A percentile compares a stretch with the other conserved stretches of the same genome.
These are phyloP conservation scores for Sphagnum tenellum DNA, from an alignment of 225 moss, liverwort and hornwort species.

Conservation along the genomic window DNA sequence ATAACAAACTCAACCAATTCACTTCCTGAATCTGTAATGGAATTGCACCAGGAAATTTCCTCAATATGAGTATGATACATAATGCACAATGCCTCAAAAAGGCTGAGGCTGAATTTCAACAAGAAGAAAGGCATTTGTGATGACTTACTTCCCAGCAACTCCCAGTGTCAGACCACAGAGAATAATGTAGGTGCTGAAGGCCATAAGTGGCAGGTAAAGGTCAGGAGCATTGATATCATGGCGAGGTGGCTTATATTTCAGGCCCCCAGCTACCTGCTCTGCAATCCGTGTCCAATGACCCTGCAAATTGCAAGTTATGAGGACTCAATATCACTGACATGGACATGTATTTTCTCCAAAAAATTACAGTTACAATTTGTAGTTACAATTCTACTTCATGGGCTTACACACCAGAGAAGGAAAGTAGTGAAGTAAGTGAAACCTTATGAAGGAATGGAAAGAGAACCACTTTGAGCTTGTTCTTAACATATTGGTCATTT, in stretches of 20 bases:
- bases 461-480: constrained; percentile 91
- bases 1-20: no score
- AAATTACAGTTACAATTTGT: no score
- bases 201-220: constrained; percentile 92
- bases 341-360: no score
- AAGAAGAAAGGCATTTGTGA: no score
- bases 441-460: constrained; percentile 86
- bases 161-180: constrained; percentile 71
- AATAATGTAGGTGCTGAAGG: constrained; percentile 75
- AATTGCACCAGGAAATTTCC: no score
- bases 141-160: constrained; percentile 57
- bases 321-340: no score
- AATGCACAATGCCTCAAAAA: no score
- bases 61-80: no score
- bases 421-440: constrained; percentile 3
- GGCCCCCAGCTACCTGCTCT: constrained; percentile 90
- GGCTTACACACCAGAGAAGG: no score
- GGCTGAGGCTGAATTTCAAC: no score
- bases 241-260: constrained; percentile 91
- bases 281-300: constrained; percentile 98
- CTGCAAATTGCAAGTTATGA: constrained; percentile 12
- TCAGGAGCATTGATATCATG: constrained; percentile 97
- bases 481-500: constrained; percentile 29
- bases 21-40: no score
- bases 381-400: no score